A percentile compares a stretch with the other conserved stretches of the same genome.
These are phyloP conservation scores for Mortierella sp. DNA, from an alignment of 371 early-diverging fungal genomes.

Conservation along the genomic window DNA sequence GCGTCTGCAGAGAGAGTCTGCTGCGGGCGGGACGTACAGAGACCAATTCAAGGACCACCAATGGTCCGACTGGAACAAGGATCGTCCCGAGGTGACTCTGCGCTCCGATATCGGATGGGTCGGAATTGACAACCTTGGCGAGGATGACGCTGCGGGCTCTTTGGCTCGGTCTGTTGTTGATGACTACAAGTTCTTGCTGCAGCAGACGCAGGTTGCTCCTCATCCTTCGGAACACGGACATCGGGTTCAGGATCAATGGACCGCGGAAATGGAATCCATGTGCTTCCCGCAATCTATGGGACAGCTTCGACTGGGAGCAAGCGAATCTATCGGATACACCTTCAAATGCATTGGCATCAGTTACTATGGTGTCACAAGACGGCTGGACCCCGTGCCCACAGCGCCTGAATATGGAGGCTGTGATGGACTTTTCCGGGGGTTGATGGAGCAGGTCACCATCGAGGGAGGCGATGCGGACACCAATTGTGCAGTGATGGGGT, in stretches of 20 bases:
- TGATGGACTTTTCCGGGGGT: conserved; percentile 41
- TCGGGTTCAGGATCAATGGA: conserved; percentile 28
- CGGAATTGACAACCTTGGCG: conserved; percentile 55
- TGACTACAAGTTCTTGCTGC: conserved; percentile 65
- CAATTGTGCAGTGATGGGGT: conserved; percentile 74
- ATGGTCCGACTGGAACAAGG: conserved; percentile 15
- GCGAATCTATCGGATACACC: conserved; percentile 58
- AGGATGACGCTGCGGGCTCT: conserved; percentile 46
- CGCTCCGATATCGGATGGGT: conserved; percentile 50
- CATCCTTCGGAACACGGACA: neutral
- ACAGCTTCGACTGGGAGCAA: conserved; percentile 59
- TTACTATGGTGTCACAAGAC: conserved; percentile 67
- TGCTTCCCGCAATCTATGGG: conserved; percentile 57
- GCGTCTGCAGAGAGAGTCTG: conserved; percentile 4
- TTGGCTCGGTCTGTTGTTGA: conserved; percentile 66
- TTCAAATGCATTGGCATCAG: conserved; percentile 72
- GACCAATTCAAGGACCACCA: neutral
- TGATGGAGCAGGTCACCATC: conserved; percentile 62
- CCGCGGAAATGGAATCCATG: conserved; percentile 53
- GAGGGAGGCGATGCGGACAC: conserved; percentile 79
- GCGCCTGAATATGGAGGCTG: conserved; percentile 38
- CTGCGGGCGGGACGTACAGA: conserved; percentile 9
- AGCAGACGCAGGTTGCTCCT: conserved; percentile 60
- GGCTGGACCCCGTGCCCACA: conserved; percentile 28
- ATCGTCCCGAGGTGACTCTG: conserved; percentile 25